Evolutionary conservation across 257 asterid species (phyloP).

Genomic region (Cruciata laevipes): DNA sequence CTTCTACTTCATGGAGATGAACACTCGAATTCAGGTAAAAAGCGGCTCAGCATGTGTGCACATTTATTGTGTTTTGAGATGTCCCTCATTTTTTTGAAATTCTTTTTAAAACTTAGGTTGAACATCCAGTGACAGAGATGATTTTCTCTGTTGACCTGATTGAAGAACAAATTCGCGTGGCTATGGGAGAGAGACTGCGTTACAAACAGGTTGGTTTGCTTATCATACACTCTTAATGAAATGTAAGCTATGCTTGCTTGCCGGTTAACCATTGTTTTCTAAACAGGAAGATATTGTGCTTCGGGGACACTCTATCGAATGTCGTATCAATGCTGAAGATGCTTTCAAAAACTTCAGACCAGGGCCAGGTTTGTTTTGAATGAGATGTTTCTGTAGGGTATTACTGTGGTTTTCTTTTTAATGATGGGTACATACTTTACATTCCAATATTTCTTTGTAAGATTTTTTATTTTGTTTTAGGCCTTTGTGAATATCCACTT

Average conservation of each 20-base stretch:
- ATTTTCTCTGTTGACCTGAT: conserved; percentile 94
- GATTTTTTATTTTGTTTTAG: too few species aligned
- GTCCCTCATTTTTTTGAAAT: conserved; percentile 3
- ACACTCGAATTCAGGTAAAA: conserved; percentile 95
- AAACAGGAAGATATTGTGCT: conserved; percentile 83
- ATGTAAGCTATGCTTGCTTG: neutral
- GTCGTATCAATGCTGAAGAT: conserved; percentile 99
- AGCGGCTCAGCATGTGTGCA: neutral
- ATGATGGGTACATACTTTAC: neutral
- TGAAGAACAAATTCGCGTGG: conserved; percentile 96
- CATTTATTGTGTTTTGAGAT: neutral
- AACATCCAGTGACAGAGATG: conserved; percentile 99
- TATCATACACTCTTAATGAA: neutral
- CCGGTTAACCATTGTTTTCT: conserved; percentile 10
- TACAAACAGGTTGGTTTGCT: conserved; percentile 52
- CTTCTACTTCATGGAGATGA: conserved; percentile 99
- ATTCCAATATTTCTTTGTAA: conserved; percentile 1
- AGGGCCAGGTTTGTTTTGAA: conserved; percentile 69
- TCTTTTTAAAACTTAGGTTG: conserved; percentile 50
- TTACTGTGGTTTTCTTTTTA: neutral
- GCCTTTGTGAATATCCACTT: neutral
- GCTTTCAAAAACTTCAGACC: conserved; percentile 99
- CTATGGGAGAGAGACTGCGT: conserved; percentile 86
- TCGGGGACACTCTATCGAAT: conserved; percentile 92
- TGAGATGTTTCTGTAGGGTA: neutral